A percentile compares a stretch with the other conserved stretches of the same genome.
phyloP scores from a whole-genome alignment of 257 asterid genomes.

The Perilla frutescens region DNA sequence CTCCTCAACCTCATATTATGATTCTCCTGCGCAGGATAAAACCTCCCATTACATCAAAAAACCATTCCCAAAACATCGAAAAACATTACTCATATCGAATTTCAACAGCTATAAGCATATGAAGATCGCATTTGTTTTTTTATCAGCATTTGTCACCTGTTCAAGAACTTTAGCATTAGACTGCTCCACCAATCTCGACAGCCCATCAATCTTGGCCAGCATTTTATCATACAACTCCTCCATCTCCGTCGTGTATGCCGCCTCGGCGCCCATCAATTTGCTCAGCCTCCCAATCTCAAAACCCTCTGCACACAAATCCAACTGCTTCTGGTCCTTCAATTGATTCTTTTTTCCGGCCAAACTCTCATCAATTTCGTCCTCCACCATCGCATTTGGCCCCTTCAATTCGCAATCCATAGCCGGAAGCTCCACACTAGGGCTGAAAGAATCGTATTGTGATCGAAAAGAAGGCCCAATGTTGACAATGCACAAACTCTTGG shows the following conservation, averaged over 20 bases:
- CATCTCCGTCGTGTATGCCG: conserved; percentile 61
- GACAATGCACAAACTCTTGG: conserved; percentile 62
- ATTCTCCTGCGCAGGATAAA: conserved; percentile 63
- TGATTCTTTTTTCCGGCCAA: conserved; percentile 41
- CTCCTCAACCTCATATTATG: conserved; percentile 71
- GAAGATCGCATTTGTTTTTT: background rate
- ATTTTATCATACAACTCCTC: conserved; percentile 83
- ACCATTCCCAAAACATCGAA: conserved; percentile 10
- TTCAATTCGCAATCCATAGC: conserved; percentile 53
- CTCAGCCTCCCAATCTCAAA: conserved; percentile 69
- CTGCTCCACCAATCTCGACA: conserved; percentile 71
- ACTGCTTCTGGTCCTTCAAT: conserved; percentile 59
- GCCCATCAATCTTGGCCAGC: conserved; percentile 71
- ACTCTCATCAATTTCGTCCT: conserved; percentile 55
- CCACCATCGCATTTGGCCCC: conserved; percentile 65
- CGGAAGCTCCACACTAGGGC: conserved; percentile 73
- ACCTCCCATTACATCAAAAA: conserved; percentile 18
- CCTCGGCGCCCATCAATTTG: conserved; percentile 63
- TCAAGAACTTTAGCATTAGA: conserved; percentile 71
- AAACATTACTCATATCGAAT: background rate
- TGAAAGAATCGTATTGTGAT: conserved; percentile 70
- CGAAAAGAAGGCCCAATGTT: conserved; percentile 90
- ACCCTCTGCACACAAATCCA: conserved; percentile 70
- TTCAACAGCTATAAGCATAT: background rate
- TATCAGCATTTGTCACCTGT: conserved; percentile 56